A percentile compares a stretch with the other conserved stretches of the same genome.
Conservation (phyloP, 371 early-diverging fungal genomes). For the Furculomyces boomerangus region DNA sequence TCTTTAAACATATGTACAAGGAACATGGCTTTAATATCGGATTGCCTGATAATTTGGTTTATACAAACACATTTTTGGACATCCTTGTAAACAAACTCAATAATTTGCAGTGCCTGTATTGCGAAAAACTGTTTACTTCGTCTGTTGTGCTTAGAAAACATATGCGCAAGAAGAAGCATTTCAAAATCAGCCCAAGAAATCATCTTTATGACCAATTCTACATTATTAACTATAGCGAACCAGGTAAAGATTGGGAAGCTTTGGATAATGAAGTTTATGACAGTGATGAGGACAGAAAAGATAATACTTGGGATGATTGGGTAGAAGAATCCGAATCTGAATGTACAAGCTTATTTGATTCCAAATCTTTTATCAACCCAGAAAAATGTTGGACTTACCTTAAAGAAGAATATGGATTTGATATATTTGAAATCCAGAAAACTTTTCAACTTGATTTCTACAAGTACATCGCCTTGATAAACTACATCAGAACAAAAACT, state of each 20-base stretch:
- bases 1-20: slow-evolving; percentile 78
- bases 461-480: slow-evolving; percentile 65
- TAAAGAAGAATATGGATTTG: slow-evolving; percentile 50
- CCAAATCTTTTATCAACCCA: slow-evolving; percentile 35
- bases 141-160: slow-evolving; percentile 80
- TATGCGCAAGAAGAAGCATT: slow-evolving; percentile 97
- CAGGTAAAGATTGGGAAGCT: slow-evolving; percentile 78
- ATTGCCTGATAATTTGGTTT: slow-evolving; percentile 75
- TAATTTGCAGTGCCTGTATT: slow-evolving; percentile 77
- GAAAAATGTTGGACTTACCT: slow-evolving; percentile 53
- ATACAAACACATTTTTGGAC: slow-evolving; percentile 67
- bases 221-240: slow-evolving; percentile 82
- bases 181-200: slow-evolving; percentile 79
- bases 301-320: slow-evolving; percentile 59
- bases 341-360: slow-evolving; percentile 54
- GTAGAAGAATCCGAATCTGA: slow-evolving; percentile 19
- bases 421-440: slow-evolving; percentile 37
- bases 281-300: slow-evolving; percentile 49
- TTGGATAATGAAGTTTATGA: slow-evolving; percentile 64
- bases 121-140: slow-evolving; percentile 82
- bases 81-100: slow-evolving; percentile 58
- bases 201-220: slow-evolving; percentile 86
- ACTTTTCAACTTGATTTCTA: slow-evolving; percentile 55
- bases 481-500: slow-evolving; percentile 65
- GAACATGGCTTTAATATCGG: slow-evolving; percentile 93